phyloP scores from a whole-genome alignment of 2,329 filamentous ascomycete genomes.

The Rutstroemia sp. region DNA sequence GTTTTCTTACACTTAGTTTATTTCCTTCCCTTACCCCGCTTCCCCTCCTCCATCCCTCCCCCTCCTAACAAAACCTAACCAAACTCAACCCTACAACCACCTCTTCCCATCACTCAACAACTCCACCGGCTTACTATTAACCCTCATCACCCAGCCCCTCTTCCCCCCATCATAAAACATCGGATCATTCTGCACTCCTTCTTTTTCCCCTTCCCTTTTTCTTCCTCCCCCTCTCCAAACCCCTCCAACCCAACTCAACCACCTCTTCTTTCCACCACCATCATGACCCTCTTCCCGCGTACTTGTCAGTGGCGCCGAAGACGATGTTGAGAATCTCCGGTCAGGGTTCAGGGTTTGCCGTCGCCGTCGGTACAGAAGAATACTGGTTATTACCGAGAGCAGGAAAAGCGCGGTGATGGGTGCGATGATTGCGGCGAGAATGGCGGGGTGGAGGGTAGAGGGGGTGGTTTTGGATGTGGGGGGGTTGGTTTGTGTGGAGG shows the following conservation, averaged over 20 bases:
- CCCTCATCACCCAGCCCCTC: neutral
- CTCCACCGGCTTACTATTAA: neutral
- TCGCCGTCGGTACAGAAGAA: neutral
- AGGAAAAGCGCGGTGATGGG: neutral
- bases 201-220: no score
- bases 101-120: neutral
- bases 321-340: no score
- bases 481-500: neutral
- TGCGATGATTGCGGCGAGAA: neutral
- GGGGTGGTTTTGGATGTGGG: neutral
- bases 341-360: neutral
- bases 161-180: neutral
- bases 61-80: neutral
- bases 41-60: neutral
- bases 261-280: neutral
- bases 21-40: no score
- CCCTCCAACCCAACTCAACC: no score
- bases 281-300: no score
- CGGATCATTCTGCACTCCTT: neutral
- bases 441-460: neutral
- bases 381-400: neutral
- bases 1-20: no score
- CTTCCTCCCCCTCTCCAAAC: no score
- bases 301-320: no score
- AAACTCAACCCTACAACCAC: neutral